Base-by-base conservation (phyloP, 2,329 filamentous ascomycete species). In the Eutypella sp. region DNA sequence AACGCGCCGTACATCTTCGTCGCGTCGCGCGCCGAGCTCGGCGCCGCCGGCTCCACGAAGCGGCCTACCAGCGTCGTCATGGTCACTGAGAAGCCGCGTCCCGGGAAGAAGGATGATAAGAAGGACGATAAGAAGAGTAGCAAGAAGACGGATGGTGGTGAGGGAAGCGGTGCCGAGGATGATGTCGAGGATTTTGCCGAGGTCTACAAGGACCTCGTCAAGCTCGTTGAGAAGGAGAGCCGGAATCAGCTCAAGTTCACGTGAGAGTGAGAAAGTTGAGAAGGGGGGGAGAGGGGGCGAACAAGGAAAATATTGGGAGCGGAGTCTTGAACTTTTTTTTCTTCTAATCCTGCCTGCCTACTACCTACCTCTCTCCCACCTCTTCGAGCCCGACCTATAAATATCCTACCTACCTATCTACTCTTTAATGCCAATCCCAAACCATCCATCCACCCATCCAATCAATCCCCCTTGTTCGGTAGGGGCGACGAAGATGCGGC, bases 1-100 rank as follows among this genome's bases (percentile, higher is more conserved):
- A 89, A 88, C 70, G 89, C 96, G 49, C 93, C 93, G 27, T 99
- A 97, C 74, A 82, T 99, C 69, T 99, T 95, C 69, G 88, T 99
- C 59, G 82, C 85, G 50, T 95, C 87, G 62, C 85, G 93, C 59
- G 92, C 90, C 50, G 92, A 97, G 74, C 82, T 99, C 47, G 93
- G 93, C 62, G 88, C 89, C 57, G 92, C 93, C 3, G 91, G 91
- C 50, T 87, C 85, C 68, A 99, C 93, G 41, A 99, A 97, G 84
- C 79, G 93, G 53, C 93, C 93, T 42, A 99, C 93, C 29, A 95
- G 87, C 67, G 93, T 99, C 45, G 89, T 96, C 59, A 95, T 99
- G 90, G 82, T 86, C 60, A 79, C 79, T 63, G 79, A 82, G 67
- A 77, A 76, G 68, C 36, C 36, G 3, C 18, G 29, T n/a, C 63